Evolutionary conservation across 176 grass and related monocot genomes (phyloP).

Genomic region (Leersia perrieri): DNA sequence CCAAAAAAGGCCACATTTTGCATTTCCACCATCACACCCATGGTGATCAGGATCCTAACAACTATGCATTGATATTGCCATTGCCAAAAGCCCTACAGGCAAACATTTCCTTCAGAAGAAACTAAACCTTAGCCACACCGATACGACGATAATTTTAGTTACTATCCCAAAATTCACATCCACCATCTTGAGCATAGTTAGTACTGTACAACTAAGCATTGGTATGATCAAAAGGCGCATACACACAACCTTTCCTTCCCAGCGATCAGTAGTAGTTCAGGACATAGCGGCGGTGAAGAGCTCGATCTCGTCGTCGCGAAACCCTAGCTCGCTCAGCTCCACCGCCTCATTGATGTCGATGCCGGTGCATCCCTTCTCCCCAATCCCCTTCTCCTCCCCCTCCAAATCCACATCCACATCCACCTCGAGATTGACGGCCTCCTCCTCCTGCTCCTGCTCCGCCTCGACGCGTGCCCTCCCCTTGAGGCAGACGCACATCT

Average conservation of each 20-base stretch:
- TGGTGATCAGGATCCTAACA: neutral
- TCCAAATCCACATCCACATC: neutral
- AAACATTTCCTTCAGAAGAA: conserved; percentile 12
- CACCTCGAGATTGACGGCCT: conserved; percentile 15
- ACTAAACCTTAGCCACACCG: neutral
- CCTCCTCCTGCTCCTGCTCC: conserved; percentile 32
- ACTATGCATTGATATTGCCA: neutral
- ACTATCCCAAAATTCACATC: neutral
- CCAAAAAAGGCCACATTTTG: conserved; percentile 29
- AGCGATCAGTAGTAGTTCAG: no score
- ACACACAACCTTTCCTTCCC: conserved; percentile 13
- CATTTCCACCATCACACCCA: neutral
- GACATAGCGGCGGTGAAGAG: conserved; percentile 20
- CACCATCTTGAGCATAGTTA: conserved; percentile 14
- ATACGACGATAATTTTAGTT: neutral
- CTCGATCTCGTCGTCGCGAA: conserved; percentile 42
- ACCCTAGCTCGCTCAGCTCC: conserved; percentile 49
- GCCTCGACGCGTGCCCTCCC: conserved; percentile 43
- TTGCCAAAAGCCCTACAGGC: neutral
- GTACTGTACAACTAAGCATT: conserved; percentile 4
- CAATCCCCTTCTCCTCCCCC: neutral
- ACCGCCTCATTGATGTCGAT: conserved; percentile 43
- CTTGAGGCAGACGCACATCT: conserved; percentile 49
- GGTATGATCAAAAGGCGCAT: conserved; percentile 24
- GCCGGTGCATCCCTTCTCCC: conserved; percentile 2